Evolutionary conservation across 1,139 yeast species (phyloP).

Genomic region (Hyphopichia fennica): DNA sequence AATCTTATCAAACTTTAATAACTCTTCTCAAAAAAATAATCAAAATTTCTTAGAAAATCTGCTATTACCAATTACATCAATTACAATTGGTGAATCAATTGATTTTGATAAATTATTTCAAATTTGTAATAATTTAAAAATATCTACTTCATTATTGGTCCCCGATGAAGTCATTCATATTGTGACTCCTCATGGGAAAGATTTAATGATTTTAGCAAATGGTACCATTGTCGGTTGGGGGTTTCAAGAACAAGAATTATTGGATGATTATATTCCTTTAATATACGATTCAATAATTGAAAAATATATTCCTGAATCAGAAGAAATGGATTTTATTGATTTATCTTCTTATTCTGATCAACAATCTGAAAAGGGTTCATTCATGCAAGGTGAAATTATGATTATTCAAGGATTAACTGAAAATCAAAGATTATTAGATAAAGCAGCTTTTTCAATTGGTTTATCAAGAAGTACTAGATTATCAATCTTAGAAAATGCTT

Average conservation of each 20-base stretch:
- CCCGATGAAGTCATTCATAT: slow-evolving; percentile 69
- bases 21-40: slow-evolving; percentile 11
- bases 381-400: slow-evolving; percentile 68
- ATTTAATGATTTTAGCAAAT: slow-evolving; percentile 63
- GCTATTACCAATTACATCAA: slow-evolving; percentile 46
- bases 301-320: slow-evolving; percentile 64
- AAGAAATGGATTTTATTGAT: slow-evolving; percentile 85
- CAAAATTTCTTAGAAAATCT: slow-evolving; percentile 9
- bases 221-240: slow-evolving; percentile 89
- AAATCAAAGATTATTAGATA: slow-evolving; percentile 60
- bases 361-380: slow-evolving; percentile 25
- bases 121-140: slow-evolving; percentile 24
- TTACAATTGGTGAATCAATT: slow-evolving; percentile 70
- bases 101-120: slow-evolving; percentile 47
- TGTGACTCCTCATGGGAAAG: slow-evolving; percentile 23
- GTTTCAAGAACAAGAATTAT: slow-evolving; percentile 50
- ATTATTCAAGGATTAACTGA: slow-evolving; percentile 53
- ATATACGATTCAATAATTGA: slow-evolving; percentile 29
- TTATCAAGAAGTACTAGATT: slow-evolving; percentile 82
- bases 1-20: background rate
- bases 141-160: slow-evolving; percentile 46
- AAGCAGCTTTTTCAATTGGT: slow-evolving; percentile 88
- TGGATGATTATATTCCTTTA: slow-evolving; percentile 53
- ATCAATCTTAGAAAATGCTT: slow-evolving; percentile 70
- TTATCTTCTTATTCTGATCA: background rate